Evolutionary conservation across 192 early-diverging fungal genomes (phyloP).

Genomic region (Ambispora gerdemannii): DNA sequence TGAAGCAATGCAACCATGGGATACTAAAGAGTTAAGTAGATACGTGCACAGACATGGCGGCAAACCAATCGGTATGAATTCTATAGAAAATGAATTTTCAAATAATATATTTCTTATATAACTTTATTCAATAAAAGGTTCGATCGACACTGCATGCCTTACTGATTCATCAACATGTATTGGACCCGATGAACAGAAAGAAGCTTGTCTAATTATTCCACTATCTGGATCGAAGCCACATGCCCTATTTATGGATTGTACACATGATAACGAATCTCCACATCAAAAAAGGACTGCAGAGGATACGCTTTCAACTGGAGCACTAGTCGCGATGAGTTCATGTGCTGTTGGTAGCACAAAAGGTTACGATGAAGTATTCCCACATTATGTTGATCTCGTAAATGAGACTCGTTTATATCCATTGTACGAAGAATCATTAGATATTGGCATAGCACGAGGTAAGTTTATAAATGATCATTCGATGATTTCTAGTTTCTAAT

Average conservation of each 20-base stretch:
- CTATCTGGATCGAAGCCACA: conserved; percentile 81
- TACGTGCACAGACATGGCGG: conserved; percentile 89
- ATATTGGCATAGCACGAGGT: conserved; percentile 57
- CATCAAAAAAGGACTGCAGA: conserved; percentile 82
- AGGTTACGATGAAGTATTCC: conserved; percentile 95
- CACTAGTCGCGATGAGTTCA: conserved; percentile 82
- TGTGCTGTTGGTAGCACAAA: conserved; percentile 96
- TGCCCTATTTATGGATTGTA: conserved; percentile 98
- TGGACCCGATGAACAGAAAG: conserved; percentile 40
- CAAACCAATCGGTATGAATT: conserved; percentile 72
- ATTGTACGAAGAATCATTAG: conserved; percentile 51
- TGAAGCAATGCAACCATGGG: conserved; percentile 98
- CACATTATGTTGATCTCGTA: conserved; percentile 83
- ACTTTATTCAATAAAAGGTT: conserved; percentile 45
- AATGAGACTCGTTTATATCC: conserved; percentile 80
- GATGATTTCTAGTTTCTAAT: conserved; percentile 11
- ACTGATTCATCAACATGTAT: conserved; percentile 43
- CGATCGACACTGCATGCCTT: conserved; percentile 70
- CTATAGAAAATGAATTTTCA: not conserved
- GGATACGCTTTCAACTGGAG: conserved; percentile 91
- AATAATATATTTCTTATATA: conserved; percentile 15
- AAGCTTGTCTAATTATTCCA: conserved; percentile 59
- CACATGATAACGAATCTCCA: conserved; percentile 98
- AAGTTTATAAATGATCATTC: conserved; percentile 37
- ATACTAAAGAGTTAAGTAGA: conserved; percentile 82